Conservation (phyloP, 1,284 basidiomycete genomes). For the Fomitopsis palustris region DNA sequence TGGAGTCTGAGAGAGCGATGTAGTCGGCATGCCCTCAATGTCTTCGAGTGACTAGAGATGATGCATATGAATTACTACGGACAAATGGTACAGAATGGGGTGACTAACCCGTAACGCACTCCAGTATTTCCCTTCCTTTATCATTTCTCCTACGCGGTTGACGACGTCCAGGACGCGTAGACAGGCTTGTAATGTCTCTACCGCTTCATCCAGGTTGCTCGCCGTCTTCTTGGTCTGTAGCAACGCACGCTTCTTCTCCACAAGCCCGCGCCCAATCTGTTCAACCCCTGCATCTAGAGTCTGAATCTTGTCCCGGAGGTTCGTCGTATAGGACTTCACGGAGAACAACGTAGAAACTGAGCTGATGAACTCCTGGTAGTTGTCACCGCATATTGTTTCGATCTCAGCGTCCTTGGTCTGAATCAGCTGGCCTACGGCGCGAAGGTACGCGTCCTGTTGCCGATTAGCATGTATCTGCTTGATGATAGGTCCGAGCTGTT, state of each 20-base stretch:
- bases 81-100: conserved; percentile 22
- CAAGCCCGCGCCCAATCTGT: conserved; percentile 78
- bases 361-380: conserved; percentile 97
- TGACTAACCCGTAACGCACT: conserved; percentile 87
- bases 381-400: conserved; percentile 91
- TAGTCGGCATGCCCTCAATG: conserved; percentile 87
- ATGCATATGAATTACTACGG: conserved; percentile 20
- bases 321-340: conserved; percentile 86
- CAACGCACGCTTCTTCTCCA: conserved; percentile 88
- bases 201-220: conserved; percentile 92
- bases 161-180: conserved; percentile 92
- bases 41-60: conserved; percentile 84
- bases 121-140: conserved; percentile 92
- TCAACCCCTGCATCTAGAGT: conserved; percentile 69
- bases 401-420: conserved; percentile 95
- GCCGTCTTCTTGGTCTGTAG: conserved; percentile 91
- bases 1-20: conserved; percentile 88
- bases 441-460: conserved; percentile 90
- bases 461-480: conserved; percentile 89
- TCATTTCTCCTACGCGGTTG: conserved; percentile 91
- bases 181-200: conserved; percentile 92
- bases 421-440: conserved; percentile 83
- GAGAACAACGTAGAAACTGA: conserved; percentile 95
- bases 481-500: conserved; percentile 90
- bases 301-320: conserved; percentile 75